Evolutionary conservation across 495 filamentous ascomycete genomes (phyloP), one percentile per base, ranked within the genome.

Genomic region (Choiromyces venosus): DNA sequence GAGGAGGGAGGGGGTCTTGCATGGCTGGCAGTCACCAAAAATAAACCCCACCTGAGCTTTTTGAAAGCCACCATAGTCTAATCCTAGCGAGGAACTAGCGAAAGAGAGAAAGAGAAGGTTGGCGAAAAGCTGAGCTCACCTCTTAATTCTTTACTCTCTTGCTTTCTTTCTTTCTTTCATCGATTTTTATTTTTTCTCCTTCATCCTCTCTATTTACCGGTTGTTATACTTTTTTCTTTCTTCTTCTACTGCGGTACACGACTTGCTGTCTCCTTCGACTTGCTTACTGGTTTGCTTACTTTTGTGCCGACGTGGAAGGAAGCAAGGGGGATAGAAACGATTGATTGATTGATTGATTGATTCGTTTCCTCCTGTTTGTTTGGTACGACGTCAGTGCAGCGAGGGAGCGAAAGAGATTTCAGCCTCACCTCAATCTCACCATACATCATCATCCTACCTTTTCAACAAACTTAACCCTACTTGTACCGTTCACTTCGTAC

Each of bases 11-110:
- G 52, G 52, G 25, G 52, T 61, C 52, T 29, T 61, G 52, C 52
- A 61, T 61, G 52, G 52, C 25, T 61, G 52, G n/a, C 12, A 33
- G 52, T 3, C 25, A 29, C 52, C 52, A 61, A 61, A 61, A 61
- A 61, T 61, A 61, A 33, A 33, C 52, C 52, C 52, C 52, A 61
- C 52, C 52, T 61, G 52, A 61, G 52, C 52, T 61, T 61, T 61
- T 29, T 29, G 52, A 61, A 56, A 61, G 52, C 52, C 52, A 61
- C 52, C 52, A 61, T 61, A 16, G 33, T 12, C 52, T 61, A 16
- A 61, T 12, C 52, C 52, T 4, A 56, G 46, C 46, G 46, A 29
- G 46, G 46, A 29, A 25, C 46, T n/a, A 56, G 46, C 46, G n/a
- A 6, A 56, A 29, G 52, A 61, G 25, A 61, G 52, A 61, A 61